Percentiles rank a stretch among this genome's conserved stretches.
phyloP scores from a whole-genome alignment of 306 rosid species.

The Gleditsia sinensis region DNA sequence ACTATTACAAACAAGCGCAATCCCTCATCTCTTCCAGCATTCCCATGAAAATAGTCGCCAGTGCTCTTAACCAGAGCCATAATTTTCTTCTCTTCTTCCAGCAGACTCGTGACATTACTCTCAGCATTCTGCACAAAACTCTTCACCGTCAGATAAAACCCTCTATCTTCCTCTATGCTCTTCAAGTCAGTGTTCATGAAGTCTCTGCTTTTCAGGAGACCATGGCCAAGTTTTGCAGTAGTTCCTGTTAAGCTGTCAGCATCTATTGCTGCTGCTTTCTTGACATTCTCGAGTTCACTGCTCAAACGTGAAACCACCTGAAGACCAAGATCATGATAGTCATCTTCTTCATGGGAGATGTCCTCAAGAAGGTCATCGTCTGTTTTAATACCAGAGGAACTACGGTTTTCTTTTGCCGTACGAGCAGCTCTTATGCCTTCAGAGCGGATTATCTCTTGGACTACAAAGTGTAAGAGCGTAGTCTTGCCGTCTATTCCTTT shows the following conservation, averaged over 20 bases:
- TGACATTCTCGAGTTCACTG: conserved; percentile 77
- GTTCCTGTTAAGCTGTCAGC: conserved; percentile 80
- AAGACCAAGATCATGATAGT: conserved; percentile 67
- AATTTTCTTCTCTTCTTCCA: conserved; percentile 81
- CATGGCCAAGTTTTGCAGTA: conserved; percentile 69
- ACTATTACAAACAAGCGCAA: conserved; percentile 72
- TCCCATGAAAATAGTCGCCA: conserved; percentile 95
- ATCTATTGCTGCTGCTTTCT: conserved; percentile 80
- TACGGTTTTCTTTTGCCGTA: conserved; percentile 46
- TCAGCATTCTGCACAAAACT: conserved; percentile 76
- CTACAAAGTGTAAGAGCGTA: conserved; percentile 88
- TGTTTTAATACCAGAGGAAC: conserved; percentile 69
- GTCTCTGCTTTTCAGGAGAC: conserved; percentile 58
- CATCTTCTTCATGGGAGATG: conserved; percentile 56
- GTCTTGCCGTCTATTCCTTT: conserved; percentile 95
- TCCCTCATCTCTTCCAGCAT: conserved; percentile 87
- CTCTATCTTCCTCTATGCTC: conserved; percentile 41
- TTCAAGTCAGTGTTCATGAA: conserved; percentile 58
- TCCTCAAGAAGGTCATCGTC: conserved; percentile 66
- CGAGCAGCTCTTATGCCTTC: conserved; percentile 86
- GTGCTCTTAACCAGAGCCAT: conserved; percentile 83
- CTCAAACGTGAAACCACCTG: conserved; percentile 72
- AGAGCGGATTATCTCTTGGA: conserved; percentile 87
- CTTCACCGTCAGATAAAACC: conserved; percentile 54
- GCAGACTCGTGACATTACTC: conserved; percentile 51